Conservation (phyloP, 768 basidiomycete genomes). For the Psilocybe cyanescens region DNA sequence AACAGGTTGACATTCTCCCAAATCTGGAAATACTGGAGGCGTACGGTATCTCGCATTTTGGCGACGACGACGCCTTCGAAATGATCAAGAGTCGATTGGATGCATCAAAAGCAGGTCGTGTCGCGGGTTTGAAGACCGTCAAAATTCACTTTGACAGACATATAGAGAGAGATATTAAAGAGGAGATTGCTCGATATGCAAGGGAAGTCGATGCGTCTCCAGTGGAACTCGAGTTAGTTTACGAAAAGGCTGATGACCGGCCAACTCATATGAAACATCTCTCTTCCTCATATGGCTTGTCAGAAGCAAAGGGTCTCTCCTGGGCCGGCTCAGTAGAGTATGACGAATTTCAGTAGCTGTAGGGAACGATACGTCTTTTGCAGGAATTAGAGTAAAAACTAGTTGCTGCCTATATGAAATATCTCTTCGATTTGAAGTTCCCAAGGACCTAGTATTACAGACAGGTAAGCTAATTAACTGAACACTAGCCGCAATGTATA, state of each 20-base stretch:
- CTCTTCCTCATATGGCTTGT: not conserved
- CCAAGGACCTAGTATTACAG: no score
- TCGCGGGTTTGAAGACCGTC: not conserved
- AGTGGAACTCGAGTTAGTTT: not conserved
- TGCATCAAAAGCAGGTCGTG: not conserved
- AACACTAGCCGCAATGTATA: no score
- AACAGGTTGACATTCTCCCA: not conserved
- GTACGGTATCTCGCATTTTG: not conserved
- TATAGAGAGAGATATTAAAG: not conserved
- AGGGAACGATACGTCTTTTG: no score
- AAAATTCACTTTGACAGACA: not conserved
- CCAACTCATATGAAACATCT: not conserved
- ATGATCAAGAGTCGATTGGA: conserved; percentile 1
- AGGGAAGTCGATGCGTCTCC: not conserved
- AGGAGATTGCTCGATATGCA: not conserved
- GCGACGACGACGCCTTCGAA: not conserved
- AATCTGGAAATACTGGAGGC: not conserved
- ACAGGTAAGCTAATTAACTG: no score
- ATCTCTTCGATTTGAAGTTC: no score
- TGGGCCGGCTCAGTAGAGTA: not conserved
- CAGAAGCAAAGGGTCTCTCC: not conserved
- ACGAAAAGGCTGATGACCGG: not conserved
- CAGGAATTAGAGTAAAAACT: no score
- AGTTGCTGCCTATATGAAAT: no score
- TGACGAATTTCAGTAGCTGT: not conserved